Evolutionary conservation across 2,329 filamentous ascomycete species (phyloP), one percentile per base, ranked within the genome.

Genomic region (Exserohilum turcica): DNA sequence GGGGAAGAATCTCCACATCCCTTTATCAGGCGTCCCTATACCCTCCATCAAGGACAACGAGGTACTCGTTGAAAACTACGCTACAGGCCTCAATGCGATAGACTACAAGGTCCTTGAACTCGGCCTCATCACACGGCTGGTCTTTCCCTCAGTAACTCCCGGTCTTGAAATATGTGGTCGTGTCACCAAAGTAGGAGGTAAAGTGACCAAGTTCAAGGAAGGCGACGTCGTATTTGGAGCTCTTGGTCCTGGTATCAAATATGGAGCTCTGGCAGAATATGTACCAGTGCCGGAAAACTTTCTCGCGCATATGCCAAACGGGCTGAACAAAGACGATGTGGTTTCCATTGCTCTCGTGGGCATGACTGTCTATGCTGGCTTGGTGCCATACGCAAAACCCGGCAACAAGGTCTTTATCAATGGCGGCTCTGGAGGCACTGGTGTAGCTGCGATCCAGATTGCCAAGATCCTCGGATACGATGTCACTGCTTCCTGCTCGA

Each of bases 61-160:
- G 54, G 65, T 85, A 15, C 76, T 86, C 15, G 72, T 86, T 39
- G 72, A 79, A 53, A 79, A 86, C 10, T 67, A 80, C 48, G 71
- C 76, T 45, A 75, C 77, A 15, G 71, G 79, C 28, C 65, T 86
- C 56, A 87, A 87, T 68, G 83, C 84, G 0, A 81, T 82, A 16
- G 86, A 88, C 76, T 82, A 84, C 77, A 87, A 87, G 67, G 56
- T 82, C 1, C 76, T 81, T 16, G 84, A 86, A 63, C 70, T 79
- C 40, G 67, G 78, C 0, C 18, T 76, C 4, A 39, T 81, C 5
- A 69, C 76, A 5, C 70, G 70, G n/a, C 37, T 71, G 21, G 39
- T 74, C 9, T 51, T 74, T 21, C 67, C 66, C 19, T 80, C 81
- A 24, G 76, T 77, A 16, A 78, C 73, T 1, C 76, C 77, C 0